phyloP scores from a whole-genome alignment of 768 basidiomycete genomes.

The Kwoniella europaea region DNA sequence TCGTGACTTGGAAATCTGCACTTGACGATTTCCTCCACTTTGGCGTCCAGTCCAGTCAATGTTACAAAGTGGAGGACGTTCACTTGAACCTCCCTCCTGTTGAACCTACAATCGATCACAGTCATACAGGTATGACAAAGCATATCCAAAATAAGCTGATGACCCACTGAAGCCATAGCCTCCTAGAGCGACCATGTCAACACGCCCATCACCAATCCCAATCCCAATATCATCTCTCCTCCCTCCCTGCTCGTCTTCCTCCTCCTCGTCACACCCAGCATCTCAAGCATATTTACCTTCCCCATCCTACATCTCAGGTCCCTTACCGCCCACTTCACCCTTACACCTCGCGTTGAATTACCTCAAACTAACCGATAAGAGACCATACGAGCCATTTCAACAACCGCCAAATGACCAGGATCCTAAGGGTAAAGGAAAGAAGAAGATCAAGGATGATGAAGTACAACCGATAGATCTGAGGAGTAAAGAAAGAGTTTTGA shows the following conservation, averaged over 20 bases:
- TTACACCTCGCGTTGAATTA: conserved; percentile 42
- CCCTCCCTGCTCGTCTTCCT: neutral
- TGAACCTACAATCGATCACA: too few relatives aligned
- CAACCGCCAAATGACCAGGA: neutral
- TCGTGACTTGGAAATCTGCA: neutral
- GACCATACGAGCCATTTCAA: too few relatives aligned
- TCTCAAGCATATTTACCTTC: conserved; percentile 37
- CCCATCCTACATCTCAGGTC: neutral
- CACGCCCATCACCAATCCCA: conserved; percentile 2
- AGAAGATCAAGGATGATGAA: neutral
- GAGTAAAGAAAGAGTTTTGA: conserved; percentile 26
- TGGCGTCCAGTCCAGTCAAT: neutral
- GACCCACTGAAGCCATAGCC: too few relatives aligned
- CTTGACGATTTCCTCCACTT: conserved; percentile 19
- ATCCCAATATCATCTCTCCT: conserved; percentile 20
- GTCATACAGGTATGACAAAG: too few relatives aligned
- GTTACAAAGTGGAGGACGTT: conserved; percentile 17
- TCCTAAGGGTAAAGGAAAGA: conserved; percentile 21
- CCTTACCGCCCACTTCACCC: conserved; percentile 10
- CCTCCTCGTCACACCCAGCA: conserved; percentile 7
- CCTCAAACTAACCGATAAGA: conserved; percentile 28
- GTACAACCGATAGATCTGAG: neutral
- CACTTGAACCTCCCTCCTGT: conserved; percentile 1
- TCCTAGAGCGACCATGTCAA: neutral
- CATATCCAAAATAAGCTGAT: too few relatives aligned